A percentile compares a stretch with the other conserved stretches of the same genome.
Evolutionary conservation across 768 basidiomycete species (phyloP).

Genomic region (Naganishia randhawae): DNA sequence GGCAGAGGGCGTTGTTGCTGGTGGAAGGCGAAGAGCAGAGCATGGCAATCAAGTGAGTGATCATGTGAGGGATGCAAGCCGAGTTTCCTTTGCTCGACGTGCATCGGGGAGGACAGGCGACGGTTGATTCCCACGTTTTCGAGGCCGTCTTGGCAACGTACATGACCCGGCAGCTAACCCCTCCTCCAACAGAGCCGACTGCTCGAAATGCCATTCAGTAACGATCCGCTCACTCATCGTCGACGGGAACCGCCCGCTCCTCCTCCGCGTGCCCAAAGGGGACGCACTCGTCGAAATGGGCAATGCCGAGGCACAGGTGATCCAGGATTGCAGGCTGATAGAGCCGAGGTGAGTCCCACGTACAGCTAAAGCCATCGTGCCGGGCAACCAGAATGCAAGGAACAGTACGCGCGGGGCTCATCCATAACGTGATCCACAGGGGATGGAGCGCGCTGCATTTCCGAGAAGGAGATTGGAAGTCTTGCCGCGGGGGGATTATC

Average conservation of each 20-base stretch:
- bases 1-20: constrained; percentile 45
- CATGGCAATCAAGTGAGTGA: constrained; percentile 47
- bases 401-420: too few species aligned
- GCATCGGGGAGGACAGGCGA: too few species aligned
- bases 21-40: constrained; percentile 47
- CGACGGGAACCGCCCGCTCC: constrained; percentile 49
- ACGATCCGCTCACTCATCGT: constrained; percentile 44
- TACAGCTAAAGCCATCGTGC: too few species aligned
- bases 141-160: too few species aligned
- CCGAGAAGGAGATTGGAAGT: constrained; percentile 49
- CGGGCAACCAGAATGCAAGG: too few species aligned
- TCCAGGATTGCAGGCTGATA: constrained; percentile 48
- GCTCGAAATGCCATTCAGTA: constrained; percentile 39
- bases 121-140: too few species aligned
- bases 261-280: constrained; percentile 46
- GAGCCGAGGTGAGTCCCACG: constrained; percentile 50
- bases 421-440: too few species aligned
- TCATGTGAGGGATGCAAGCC: background rate
- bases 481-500: constrained; percentile 43
- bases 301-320: constrained; percentile 45
- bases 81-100: too few species aligned
- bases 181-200: constrained; percentile 43
- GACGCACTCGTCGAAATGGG: constrained; percentile 49
- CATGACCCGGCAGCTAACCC: background rate
- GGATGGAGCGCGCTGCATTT: constrained; percentile 51